Evolutionary conservation across 805 yeast species (phyloP).

Genomic region (Lachancea nothofagi): DNA sequence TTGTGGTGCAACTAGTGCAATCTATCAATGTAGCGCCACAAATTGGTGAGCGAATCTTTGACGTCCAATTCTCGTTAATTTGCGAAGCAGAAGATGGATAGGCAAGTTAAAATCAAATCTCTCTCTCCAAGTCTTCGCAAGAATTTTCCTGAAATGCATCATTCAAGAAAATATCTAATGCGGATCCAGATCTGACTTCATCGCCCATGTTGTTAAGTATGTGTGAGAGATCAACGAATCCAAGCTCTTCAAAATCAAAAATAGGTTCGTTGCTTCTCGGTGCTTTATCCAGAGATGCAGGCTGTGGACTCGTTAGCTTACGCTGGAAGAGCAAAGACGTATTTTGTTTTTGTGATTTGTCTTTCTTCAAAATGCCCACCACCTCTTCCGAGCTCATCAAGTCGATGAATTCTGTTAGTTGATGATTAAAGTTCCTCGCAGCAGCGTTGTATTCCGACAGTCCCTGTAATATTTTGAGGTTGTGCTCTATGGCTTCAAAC

Average conservation of each 20-base stretch:
- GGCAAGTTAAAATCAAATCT: no score
- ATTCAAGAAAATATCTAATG: neutral
- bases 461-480: slow-evolving; percentile 14
- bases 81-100: no score
- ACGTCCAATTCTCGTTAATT: no score
- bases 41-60: neutral
- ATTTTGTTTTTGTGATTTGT: neutral
- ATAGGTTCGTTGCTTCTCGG: neutral
- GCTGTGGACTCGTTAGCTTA: neutral
- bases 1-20: no score
- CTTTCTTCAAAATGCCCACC: neutral
- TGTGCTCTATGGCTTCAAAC: slow-evolving; percentile 14
- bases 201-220: neutral
- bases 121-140: neutral
- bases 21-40: no score
- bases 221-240: slow-evolving; percentile 14
- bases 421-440: slow-evolving; percentile 16
- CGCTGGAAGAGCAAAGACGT: neutral
- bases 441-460: slow-evolving; percentile 17
- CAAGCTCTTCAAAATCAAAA: slow-evolving; percentile 8
- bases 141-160: neutral
- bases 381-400: slow-evolving; percentile 12
- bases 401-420: slow-evolving; percentile 19
- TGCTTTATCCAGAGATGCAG: neutral
- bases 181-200: slow-evolving; percentile 1